These are phyloP conservation scores for Microbotryum lychnidis-dioicae DNA, from an alignment of 1,284 basidiomycete genomes.

Conservation along the genomic window DNA sequence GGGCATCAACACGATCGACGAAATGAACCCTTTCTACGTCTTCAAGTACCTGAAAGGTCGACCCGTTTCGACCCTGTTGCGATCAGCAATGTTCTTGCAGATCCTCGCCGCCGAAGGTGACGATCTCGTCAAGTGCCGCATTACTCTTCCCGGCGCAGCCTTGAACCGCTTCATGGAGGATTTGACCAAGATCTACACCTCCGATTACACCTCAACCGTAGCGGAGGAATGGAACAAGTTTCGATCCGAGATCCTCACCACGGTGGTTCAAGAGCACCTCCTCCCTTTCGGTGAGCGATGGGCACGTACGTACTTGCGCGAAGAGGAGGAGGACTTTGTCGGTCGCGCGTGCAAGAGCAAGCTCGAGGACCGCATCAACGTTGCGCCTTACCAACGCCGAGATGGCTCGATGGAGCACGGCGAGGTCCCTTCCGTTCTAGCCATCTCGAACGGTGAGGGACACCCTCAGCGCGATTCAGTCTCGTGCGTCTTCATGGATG, in stretches of 20 bases:
- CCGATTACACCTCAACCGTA: constrained; percentile 75
- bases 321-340: constrained; percentile 80
- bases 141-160: constrained; percentile 58
- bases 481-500: constrained; percentile 74
- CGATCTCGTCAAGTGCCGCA: constrained; percentile 67
- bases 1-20: constrained; percentile 82
- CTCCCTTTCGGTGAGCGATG: constrained; percentile 76
- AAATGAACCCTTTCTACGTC: constrained; percentile 81
- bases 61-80: constrained; percentile 61
- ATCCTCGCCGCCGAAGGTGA: constrained; percentile 88
- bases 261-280: constrained; percentile 68
- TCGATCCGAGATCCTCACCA: constrained; percentile 66
- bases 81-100: constrained; percentile 67
- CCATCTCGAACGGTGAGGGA: constrained; percentile 89
- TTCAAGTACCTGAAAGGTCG: constrained; percentile 94
- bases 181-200: constrained; percentile 73
- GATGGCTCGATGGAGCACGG: constrained; percentile 28
- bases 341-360: constrained; percentile 58
- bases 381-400: constrained; percentile 24
- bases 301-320: constrained; percentile 79
- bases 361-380: constrained; percentile 47
- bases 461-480: constrained; percentile 86
- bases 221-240: constrained; percentile 90
- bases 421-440: constrained; percentile 57
- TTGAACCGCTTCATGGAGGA: constrained; percentile 60